phyloP scores from a whole-genome alignment of 352 stramenopile species.

The Globisporangium cylindrosporum region DNA sequence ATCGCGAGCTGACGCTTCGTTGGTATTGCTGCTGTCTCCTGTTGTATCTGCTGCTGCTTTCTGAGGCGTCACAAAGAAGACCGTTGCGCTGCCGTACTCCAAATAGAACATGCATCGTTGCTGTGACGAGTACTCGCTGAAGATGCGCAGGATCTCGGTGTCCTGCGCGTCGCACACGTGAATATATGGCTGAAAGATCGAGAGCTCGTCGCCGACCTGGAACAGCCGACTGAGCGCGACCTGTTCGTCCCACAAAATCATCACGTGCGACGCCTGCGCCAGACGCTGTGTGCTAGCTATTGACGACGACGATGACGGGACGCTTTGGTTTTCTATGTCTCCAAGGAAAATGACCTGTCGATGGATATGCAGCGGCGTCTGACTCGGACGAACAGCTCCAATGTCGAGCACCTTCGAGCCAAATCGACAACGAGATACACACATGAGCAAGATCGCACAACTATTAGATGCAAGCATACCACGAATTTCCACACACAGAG shows the following conservation, averaged over 20 bases:
- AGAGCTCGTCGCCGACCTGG: constrained; percentile 50
- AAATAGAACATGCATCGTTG: constrained; percentile 53
- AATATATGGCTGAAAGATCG: constrained; percentile 61
- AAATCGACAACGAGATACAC: neutral
- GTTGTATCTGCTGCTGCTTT: neutral
- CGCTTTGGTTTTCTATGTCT: constrained; percentile 18
- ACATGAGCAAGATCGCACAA: neutral
- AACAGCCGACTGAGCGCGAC: constrained; percentile 61
- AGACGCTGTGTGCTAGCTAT: constrained; percentile 13
- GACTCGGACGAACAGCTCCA: constrained; percentile 57
- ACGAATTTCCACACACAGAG: neutral
- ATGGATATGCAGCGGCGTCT: constrained; percentile 50
- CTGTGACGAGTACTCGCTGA: constrained; percentile 58
- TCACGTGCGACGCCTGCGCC: constrained; percentile 37
- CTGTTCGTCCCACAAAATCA: constrained; percentile 72
- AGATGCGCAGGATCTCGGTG: constrained; percentile 47
- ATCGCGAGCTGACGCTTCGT: constrained; percentile 1
- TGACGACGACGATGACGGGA: neutral
- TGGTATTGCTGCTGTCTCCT: neutral
- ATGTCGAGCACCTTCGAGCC: constrained; percentile 49
- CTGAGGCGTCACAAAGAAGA: constrained; percentile 32
- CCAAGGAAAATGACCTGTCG: constrained; percentile 64
- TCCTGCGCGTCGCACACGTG: constrained; percentile 45
- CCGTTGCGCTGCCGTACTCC: constrained; percentile 59
- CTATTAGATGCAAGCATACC: neutral